Base-by-base conservation (phyloP, 805 yeast species). In the Candida cerambycidarum region DNA sequence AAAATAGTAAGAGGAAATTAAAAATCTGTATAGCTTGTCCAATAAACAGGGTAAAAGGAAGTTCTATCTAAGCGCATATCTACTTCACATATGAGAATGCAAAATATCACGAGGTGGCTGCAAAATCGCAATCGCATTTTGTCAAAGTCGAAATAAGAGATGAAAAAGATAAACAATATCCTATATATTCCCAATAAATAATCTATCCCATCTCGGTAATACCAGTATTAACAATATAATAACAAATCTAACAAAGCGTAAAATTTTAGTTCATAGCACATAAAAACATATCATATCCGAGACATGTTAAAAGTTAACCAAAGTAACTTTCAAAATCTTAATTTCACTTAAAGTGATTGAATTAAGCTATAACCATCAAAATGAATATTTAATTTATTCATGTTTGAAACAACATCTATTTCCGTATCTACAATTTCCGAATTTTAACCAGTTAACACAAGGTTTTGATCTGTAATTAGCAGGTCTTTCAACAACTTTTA, bases 391-490 rank as follows among this genome's bases (percentile, higher is more conserved):
- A 8, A 13, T 29, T 17, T 40, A 40, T 14, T 35, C 41, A 64
- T 89, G 97, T 58, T 84, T 87, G 71, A 90, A 89, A 58, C 96
- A 88, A 62, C 97, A 89, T 57, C 97, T 78, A 60, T 79, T 86
- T 19, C 96, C 96, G 65, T 89, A 89, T 30, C 95, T 79, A 61
- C 97, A 89, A 35, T 77, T 68, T 11, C 97, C 97, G 34, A 75
- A 76, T 57, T 82, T 83, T 16, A 80, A 58, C 96, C 96, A 89
- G 61, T 89, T 89, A 48, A 82, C 84, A 69, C 97, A 89, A 12
- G 90, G 85, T 67, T 89, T 89, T 11, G 96, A 86, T 59, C 95
- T 80, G 85, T 92, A 89, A 58, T 89, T 89, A 42, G 82, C 79
- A 9, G 89, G 83, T 46, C 92, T 75, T 46, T 80, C 83, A 34